Evolutionary conservation across 495 filamentous ascomycete genomes (phyloP).

Genomic region (Daldinia childiae): DNA sequence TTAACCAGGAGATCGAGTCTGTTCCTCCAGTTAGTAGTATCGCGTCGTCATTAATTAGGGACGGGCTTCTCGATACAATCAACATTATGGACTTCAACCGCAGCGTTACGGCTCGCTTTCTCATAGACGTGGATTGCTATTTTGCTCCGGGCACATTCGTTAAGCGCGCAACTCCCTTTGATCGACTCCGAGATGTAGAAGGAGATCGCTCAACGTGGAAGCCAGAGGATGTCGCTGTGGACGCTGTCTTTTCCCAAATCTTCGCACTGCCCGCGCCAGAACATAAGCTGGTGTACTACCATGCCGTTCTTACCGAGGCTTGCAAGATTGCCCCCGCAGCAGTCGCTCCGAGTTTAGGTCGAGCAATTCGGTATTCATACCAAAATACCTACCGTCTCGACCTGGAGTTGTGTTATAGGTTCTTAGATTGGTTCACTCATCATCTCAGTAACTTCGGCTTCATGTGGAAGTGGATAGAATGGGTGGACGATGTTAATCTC

Average conservation of each 20-base stretch:
- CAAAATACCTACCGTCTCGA: constrained; percentile 82
- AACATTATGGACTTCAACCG: constrained; percentile 94
- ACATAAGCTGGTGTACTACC: constrained; percentile 96
- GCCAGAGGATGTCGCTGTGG: constrained; percentile 95
- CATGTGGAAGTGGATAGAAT: constrained; percentile 99
- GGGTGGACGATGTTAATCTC: constrained; percentile 86
- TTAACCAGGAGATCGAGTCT: constrained; percentile 88
- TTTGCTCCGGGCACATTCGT: constrained; percentile 89
- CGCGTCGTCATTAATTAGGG: constrained; percentile 81
- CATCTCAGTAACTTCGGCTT: constrained; percentile 99
- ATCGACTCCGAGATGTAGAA: constrained; percentile 81
- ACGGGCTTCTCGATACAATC: constrained; percentile 90
- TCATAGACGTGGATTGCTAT: constrained; percentile 95
- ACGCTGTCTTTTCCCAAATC: constrained; percentile 95
- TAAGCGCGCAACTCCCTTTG: constrained; percentile 90
- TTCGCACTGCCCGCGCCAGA: constrained; percentile 87
- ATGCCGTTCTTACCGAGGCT: constrained; percentile 90
- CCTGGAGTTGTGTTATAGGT: constrained; percentile 84
- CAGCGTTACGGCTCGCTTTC: constrained; percentile 81
- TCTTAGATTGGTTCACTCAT: constrained; percentile 97
- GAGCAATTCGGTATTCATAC: constrained; percentile 93
- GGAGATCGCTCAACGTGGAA: constrained; percentile 86
- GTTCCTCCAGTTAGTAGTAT: constrained; percentile 81
- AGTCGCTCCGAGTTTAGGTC: constrained; percentile 92
- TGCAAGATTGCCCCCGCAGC: constrained; percentile 96